These are phyloP conservation scores for Solanum paucissectum DNA, from an alignment of 257 asterid species.

Conservation along the genomic window DNA sequence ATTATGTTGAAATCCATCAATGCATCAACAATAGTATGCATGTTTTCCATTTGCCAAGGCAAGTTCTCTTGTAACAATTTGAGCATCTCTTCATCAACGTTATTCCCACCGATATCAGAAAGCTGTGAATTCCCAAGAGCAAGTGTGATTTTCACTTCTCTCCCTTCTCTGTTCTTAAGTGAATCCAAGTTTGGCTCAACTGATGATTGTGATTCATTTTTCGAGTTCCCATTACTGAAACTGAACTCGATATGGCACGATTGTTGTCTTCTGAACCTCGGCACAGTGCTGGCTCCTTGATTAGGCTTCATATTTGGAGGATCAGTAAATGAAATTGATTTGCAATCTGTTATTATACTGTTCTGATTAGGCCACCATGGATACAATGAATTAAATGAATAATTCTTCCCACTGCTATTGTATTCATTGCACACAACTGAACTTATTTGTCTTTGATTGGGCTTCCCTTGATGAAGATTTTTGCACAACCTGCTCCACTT, in stretches of 20 bases:
- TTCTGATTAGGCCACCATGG: constrained; percentile 34
- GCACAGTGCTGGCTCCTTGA: constrained; percentile 26
- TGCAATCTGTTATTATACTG: constrained; percentile 25
- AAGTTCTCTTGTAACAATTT: constrained; percentile 35
- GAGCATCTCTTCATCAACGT: constrained; percentile 3
- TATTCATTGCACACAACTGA: constrained; percentile 16
- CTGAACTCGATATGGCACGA: constrained; percentile 71
- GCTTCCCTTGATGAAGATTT: constrained; percentile 41
- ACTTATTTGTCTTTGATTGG: constrained; percentile 13
- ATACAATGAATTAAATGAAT: constrained; percentile 14
- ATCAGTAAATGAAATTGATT: constrained; percentile 37
- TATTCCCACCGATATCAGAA: constrained; percentile 1
- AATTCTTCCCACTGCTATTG: constrained; percentile 26
- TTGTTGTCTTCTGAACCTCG: constrained; percentile 66
- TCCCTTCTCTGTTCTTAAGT: constrained; percentile 45
- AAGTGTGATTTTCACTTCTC: constrained; percentile 51
- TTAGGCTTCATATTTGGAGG: constrained; percentile 25
- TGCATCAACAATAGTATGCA: constrained; percentile 35
- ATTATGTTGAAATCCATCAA: constrained; percentile 10
- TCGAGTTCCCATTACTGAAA: constrained; percentile 33
- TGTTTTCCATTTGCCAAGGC: constrained; percentile 60
- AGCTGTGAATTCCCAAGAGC: constrained; percentile 52
- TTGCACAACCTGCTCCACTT: constrained; percentile 66
- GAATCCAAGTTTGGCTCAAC: constrained; percentile 40
- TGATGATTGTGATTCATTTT: constrained; percentile 3